Evolutionary conservation across 2,329 filamentous ascomycete species (phyloP).

Genomic region (Paracorniculantispora psalliotae): DNA sequence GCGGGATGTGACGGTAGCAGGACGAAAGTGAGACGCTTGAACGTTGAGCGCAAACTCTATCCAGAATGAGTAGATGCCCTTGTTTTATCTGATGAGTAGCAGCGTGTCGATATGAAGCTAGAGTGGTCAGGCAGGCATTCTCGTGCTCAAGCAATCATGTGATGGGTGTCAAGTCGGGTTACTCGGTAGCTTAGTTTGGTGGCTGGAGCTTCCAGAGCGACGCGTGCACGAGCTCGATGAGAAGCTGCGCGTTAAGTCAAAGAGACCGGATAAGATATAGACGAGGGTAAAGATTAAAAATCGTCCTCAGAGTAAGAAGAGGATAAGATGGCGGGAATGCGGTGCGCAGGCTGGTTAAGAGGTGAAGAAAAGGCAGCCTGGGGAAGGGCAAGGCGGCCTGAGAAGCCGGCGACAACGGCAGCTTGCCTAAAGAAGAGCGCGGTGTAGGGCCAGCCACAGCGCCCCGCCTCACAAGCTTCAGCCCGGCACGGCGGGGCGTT

Average conservation of each 20-base stretch:
- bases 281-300: background rate
- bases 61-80: too few species aligned
- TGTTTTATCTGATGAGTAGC: too few species aligned
- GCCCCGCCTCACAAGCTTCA: background rate
- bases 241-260: too few species aligned
- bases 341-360: background rate
- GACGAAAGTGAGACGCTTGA: background rate
- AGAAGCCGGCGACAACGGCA: background rate
- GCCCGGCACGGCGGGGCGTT: too few species aligned
- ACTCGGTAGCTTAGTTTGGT: background rate
- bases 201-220: background rate
- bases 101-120: too few species aligned
- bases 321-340: background rate
- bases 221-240: too few species aligned
- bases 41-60: too few species aligned
- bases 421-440: too few species aligned
- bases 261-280: background rate
- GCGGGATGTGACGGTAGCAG: background rate
- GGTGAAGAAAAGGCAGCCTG: background rate
- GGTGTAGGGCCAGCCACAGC: too few species aligned
- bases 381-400: background rate
- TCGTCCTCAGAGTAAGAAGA: too few species aligned
- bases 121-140: slow-evolving; percentile 9
- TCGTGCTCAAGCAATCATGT: slow-evolving; percentile 6
- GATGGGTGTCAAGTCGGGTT: background rate